Evolutionary conservation across 2,329 filamentous ascomycete species (phyloP).

Genomic region (Capronia americana): DNA sequence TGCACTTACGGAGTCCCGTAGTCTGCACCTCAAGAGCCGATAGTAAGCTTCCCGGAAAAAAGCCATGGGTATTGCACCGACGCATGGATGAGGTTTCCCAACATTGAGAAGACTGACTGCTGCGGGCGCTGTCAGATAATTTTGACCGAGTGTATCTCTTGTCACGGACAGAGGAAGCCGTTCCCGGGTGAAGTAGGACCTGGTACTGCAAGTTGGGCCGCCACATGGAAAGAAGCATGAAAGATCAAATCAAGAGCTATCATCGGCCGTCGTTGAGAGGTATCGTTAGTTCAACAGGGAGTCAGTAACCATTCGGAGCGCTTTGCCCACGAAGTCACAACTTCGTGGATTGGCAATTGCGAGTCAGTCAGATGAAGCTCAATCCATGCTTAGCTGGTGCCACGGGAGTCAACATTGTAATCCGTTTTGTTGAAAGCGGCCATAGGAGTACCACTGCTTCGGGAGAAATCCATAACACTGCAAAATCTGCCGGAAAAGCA

Average conservation of each 20-base stretch:
- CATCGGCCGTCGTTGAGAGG: background rate
- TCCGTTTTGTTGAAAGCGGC: background rate
- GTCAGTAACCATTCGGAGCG: background rate
- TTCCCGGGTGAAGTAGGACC: background rate
- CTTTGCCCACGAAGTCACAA: background rate
- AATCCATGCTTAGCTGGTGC: background rate
- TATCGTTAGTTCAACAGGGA: background rate
- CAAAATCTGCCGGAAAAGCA: background rate
- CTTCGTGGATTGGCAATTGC: background rate
- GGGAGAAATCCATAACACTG: background rate
- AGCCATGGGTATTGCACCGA: background rate
- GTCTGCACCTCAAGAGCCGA: background rate
- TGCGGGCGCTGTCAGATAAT: background rate
- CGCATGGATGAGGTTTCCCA: background rate
- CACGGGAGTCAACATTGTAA: background rate
- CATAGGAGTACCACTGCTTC: no score
- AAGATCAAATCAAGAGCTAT: background rate
- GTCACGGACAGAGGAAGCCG: slow-evolving; percentile 14
- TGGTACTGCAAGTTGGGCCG: background rate
- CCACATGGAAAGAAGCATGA: background rate
- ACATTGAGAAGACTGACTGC: background rate
- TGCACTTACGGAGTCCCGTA: slow-evolving; percentile 12
- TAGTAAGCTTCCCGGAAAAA: background rate
- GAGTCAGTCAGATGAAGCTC: background rate
- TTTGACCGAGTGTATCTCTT: slow-evolving; percentile 9